A percentile compares a stretch with the other conserved stretches of the same genome.
phyloP scores from a whole-genome alignment of 2,329 filamentous ascomycete genomes.

The Ophiostoma perfectum region DNA sequence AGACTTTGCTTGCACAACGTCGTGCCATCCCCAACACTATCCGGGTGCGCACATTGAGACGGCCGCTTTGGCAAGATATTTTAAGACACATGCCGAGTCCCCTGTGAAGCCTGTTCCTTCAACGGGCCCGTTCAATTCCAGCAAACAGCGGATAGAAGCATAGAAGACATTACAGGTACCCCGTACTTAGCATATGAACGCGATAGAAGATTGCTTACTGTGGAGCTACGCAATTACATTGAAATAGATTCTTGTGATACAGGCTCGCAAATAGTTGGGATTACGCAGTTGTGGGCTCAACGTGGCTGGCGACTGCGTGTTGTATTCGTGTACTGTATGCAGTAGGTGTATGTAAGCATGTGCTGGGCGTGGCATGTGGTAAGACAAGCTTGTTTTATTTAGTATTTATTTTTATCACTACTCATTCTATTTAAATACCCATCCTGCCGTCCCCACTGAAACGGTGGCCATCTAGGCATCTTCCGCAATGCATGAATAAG shows the following conservation, averaged over 20 bases:
- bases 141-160: too few species aligned
- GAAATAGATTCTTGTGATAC: neutral
- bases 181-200: too few species aligned
- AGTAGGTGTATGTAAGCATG: neutral
- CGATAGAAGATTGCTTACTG: too few species aligned
- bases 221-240: too few species aligned
- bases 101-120: too few species aligned
- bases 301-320: neutral
- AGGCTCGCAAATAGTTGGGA: neutral
- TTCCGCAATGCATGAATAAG: slow-evolving; percentile 6
- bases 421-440: neutral
- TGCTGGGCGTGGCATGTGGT: neutral
- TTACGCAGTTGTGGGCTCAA: slow-evolving; percentile 7
- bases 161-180: too few species aligned
- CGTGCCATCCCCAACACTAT: neutral
- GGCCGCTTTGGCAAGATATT: too few species aligned
- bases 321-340: neutral
- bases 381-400: neutral
- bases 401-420: too few species aligned
- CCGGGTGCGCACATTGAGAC: too few species aligned
- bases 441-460: neutral
- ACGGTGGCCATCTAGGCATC: slow-evolving; percentile 11
- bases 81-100: too few species aligned
- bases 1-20: neutral
- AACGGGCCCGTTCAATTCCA: too few species aligned